These are phyloP conservation scores for Annulohypoxylon nitens DNA, from an alignment of 495 filamentous ascomycete genomes.

Conservation along the genomic window DNA sequence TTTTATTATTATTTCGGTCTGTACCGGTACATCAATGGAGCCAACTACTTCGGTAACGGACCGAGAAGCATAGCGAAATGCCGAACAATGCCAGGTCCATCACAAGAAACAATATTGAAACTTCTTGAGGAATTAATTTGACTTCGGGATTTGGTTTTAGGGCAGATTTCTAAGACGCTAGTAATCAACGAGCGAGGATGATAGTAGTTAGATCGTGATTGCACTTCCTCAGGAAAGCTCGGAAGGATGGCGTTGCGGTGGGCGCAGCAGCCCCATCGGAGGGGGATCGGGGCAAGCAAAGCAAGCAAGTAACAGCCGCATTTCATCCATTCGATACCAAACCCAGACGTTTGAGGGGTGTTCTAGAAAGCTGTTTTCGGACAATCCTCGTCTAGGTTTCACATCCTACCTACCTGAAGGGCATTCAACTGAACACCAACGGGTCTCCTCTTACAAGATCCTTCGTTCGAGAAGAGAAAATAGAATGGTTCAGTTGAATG, in stretches of 20 bases:
- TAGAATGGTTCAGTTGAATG: background rate
- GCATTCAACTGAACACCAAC: background rate
- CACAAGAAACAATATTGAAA: conserved; percentile 13
- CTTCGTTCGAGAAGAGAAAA: conserved; percentile 16
- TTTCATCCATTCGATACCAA: conserved; percentile 23
- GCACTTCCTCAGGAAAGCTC: conserved; percentile 11
- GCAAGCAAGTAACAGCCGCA: conserved; percentile 27
- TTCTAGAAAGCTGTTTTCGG: conserved; percentile 22
- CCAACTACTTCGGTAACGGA: conserved; percentile 26
- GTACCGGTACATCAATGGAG: conserved; percentile 4
- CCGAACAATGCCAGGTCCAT: conserved; percentile 6
- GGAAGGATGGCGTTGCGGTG: conserved; percentile 31
- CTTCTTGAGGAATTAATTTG: background rate
- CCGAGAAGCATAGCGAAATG: background rate
- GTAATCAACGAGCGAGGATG: conserved; percentile 15
- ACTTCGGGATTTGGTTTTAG: conserved; percentile 4
- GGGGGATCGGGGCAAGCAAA: conserved; percentile 12
- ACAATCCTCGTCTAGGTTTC: conserved; percentile 38
- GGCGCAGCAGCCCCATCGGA: conserved; percentile 28
- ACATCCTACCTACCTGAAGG: conserved; percentile 17
- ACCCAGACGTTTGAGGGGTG: background rate
- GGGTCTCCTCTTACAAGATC: conserved; percentile 7
- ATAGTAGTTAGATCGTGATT: conserved; percentile 22
- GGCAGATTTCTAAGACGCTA: conserved; percentile 3
- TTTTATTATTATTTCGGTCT: conserved; percentile 5